Base-by-base conservation (phyloP, 805 yeast species). In the Ogataea degrootiae region DNA sequence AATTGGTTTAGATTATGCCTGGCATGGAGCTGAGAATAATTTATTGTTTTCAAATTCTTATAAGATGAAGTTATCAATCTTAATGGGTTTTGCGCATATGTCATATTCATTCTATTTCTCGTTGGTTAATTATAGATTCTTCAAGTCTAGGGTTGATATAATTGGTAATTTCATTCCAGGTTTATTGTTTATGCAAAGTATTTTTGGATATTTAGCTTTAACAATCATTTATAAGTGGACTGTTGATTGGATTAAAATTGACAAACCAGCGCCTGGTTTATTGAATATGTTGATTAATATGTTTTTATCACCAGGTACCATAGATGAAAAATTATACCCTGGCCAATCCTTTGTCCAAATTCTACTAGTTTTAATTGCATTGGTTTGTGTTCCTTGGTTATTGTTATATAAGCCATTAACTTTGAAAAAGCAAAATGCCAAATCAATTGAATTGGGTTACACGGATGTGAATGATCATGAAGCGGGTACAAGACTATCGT, bases 21-120 rank as follows among this genome's bases (percentile, higher is more conserved):
- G 91, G 91, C 91, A 85, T 61, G 89, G 89, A n/a, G 69, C 89
- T 33, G 91, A 85, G 50, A 85, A 84, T 60, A 82, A 79, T 33
- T 68, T 85, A 47, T 64, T 85, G 43, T 85, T 85, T 62, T 71
- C 86, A 31, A 85, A 85, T 61, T 84, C 90, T 0, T 83, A 82
- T 65, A 85, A 85, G 64, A 85, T 85, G 91, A 85, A 85, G 56
- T 66, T 85, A 48, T 84, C 90, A 1, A 80, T 85, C 50, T 68
- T 85, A 48, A 82, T 85, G 86, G 91, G 91, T 23, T 84, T 79
- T 60, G 68, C 76, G 41, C 91, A 85, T 62, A 85, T 85, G 91
- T 72, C 82, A 21, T 85, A 85, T 61, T 83, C 89, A 0, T 80
- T 77, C 59, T 66, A 77, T 67, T 83, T 82, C 59, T 80, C 87